phyloP scores from a whole-genome alignment of 768 basidiomycete species.

The Boletus barrowsii region DNA sequence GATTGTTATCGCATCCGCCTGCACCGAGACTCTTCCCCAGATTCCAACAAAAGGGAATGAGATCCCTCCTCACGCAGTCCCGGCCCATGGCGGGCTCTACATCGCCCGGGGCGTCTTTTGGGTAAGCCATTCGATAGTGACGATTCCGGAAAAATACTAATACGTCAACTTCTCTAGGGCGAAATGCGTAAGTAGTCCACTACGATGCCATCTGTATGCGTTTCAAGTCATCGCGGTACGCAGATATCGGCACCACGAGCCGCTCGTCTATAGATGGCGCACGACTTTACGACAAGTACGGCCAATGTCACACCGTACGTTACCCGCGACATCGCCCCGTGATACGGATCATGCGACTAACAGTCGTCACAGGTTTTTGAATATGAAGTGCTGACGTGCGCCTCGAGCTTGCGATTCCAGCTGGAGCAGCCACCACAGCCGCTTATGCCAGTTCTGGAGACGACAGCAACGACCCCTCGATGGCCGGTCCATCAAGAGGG shows the following conservation, averaged over 20 bases:
- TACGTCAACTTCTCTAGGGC: conserved; percentile 3
- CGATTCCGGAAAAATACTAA: conserved; percentile 5
- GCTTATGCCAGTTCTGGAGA: not conserved
- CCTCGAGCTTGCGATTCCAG: conserved; percentile 17
- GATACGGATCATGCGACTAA: not conserved
- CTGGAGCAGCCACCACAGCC: not conserved
- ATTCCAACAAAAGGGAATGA: conserved; percentile 14
- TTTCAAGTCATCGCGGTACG: not conserved
- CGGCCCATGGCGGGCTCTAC: conserved; percentile 6
- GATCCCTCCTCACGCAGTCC: conserved; percentile 21
- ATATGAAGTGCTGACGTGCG: conserved; percentile 24
- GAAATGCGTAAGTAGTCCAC: conserved; percentile 15
- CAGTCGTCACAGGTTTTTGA: conserved; percentile 11
- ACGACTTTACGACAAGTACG: conserved; percentile 8
- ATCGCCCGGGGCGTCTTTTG: conserved; percentile 16
- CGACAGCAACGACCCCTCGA: not conserved
- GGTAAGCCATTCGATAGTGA: conserved; percentile 2
- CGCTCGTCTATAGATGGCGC: conserved; percentile 11
- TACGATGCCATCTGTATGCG: not conserved
- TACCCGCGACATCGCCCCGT: not conserved
- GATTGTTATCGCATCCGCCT: not conserved
- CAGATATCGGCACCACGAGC: conserved; percentile 19
- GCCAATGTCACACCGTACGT: conserved; percentile 9
- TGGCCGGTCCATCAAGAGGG: not conserved
- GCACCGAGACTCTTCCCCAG: not conserved